A percentile compares a stretch with the other conserved stretches of the same genome.
Evolutionary conservation across 2,329 filamentous ascomycete species (phyloP).

Genomic region (Parascedosporium putredinis): DNA sequence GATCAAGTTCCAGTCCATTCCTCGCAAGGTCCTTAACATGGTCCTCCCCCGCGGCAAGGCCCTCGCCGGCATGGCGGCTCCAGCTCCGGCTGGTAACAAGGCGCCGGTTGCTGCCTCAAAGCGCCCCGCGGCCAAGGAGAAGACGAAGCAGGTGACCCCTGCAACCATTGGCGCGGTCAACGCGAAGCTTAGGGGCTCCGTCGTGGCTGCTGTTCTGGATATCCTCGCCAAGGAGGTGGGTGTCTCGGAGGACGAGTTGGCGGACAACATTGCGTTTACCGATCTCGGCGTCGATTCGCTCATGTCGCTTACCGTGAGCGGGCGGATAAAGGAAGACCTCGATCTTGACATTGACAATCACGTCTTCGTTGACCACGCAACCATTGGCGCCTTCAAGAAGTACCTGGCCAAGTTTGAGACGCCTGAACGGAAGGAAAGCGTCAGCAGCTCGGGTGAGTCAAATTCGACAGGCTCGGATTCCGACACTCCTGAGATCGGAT

Average conservation of each 20-base stretch:
- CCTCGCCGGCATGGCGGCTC: conserved; percentile 23
- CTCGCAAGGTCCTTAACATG: conserved; percentile 55
- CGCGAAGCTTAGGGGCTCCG: conserved; percentile 36
- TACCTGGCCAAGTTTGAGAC: conserved; percentile 27
- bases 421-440: conserved; percentile 15
- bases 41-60: conserved; percentile 49
- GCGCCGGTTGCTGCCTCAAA: conserved; percentile 19
- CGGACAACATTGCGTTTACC: conserved; percentile 43
- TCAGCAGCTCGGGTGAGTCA: conserved; percentile 22
- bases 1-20: conserved; percentile 57
- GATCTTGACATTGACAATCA: conserved; percentile 43
- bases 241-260: conserved; percentile 42
- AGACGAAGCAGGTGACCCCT: conserved; percentile 33
- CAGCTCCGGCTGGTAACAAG: conserved; percentile 25
- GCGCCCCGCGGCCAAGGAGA: conserved; percentile 26
- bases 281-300: conserved; percentile 52
- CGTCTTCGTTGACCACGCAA: conserved; percentile 43
- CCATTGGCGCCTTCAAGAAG: conserved; percentile 41
- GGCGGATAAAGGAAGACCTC: conserved; percentile 46
- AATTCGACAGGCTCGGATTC: conserved; percentile 26
- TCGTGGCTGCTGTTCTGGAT: conserved; percentile 32
- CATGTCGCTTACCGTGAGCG: conserved; percentile 48
- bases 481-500: conserved; percentile 33
- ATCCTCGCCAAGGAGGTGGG: conserved; percentile 48
- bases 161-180: conserved; percentile 38